Evolutionary conservation across 1,284 basidiomycete species (phyloP), one percentile per base, ranked within the genome.

Genomic region (Trichosporon ovoides): DNA sequence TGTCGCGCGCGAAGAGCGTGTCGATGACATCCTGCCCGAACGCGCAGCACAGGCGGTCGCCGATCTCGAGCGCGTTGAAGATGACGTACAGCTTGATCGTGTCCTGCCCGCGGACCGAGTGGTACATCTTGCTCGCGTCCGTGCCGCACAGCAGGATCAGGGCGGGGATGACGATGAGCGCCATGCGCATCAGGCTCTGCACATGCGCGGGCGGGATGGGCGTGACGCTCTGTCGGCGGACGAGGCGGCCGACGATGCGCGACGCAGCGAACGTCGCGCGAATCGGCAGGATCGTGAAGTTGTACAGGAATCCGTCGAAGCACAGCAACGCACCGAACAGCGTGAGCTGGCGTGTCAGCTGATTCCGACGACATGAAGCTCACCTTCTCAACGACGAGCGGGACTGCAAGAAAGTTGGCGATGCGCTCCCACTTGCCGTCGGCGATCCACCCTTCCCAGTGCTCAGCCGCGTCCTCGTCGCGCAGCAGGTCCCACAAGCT

Each of bases 41-140:
- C 3, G 93, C 95, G 52, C 92, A 89, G 74, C 93, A 97, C 10
- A 99, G 80, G 31, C 93, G 82, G 76, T 99, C 96, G 18, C 87
- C 94, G 64, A 99, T 98, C 91, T 97, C 93, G 14, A 97, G 82
- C 10, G 92, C 95, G 75, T 98, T 98, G 80, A 98, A 99, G 61
- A 99, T 97, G 62, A 99, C 96, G 79, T 98, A 98, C 56, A 99
- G 80, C 80, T 98, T 99, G 80, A 99, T 94, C 3, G 91, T 95
- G 70, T 97, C 93, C 77, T 98, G 96, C 0, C 95, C 96, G n/a
- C 96, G 86, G 54, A 99, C 97, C 18, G 88, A 89, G 72, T 99
- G 96, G 69, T 99, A 99, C 75, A 99, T 96, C 79, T 96, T 96
- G 79, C 92, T 96, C 12, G 93, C 89, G 72, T 98, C 95, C 5